Evolutionary conservation across 2,329 filamentous ascomycete species (phyloP).

Genomic region (Rutstroemia sp.): DNA sequence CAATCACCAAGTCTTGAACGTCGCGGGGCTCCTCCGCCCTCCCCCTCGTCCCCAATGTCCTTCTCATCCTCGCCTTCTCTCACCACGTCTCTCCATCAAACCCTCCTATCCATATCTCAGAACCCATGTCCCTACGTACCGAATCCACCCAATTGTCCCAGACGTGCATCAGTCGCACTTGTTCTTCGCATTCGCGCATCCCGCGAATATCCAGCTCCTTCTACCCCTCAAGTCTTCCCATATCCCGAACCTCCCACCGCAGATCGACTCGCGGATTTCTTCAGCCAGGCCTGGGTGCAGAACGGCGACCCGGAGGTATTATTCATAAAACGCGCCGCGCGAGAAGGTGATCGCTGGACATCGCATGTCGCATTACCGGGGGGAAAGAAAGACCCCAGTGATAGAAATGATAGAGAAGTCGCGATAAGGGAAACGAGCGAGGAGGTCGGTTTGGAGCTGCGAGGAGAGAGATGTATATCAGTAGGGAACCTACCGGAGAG

Average conservation of each 20-base stretch:
- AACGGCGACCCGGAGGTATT: slow-evolving; percentile 60
- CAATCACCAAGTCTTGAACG: background rate
- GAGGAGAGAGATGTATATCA: slow-evolving; percentile 35
- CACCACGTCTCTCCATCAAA: slow-evolving; percentile 22
- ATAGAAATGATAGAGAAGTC: slow-evolving; percentile 53
- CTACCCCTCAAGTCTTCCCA: slow-evolving; percentile 10
- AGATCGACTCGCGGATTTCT: slow-evolving; percentile 42
- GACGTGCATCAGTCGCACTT: slow-evolving; percentile 56
- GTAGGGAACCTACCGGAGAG: slow-evolving; percentile 59
- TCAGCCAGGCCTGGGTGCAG: slow-evolving; percentile 56
- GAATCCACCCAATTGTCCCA: slow-evolving; percentile 33
- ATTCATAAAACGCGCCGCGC: slow-evolving; percentile 61
- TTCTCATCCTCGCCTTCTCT: slow-evolving; percentile 8
- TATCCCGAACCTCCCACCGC: slow-evolving; percentile 21
- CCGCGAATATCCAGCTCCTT: slow-evolving; percentile 44
- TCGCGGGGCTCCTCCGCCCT: background rate
- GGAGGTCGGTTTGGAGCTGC: slow-evolving; percentile 58
- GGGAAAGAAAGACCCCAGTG: slow-evolving; percentile 57
- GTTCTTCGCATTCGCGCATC: slow-evolving; percentile 55
- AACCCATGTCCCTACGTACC: slow-evolving; percentile 41
- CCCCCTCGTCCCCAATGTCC: slow-evolving; percentile 4
- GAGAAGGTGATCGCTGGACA: slow-evolving; percentile 61
- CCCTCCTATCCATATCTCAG: slow-evolving; percentile 30
- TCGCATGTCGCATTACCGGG: slow-evolving; percentile 62
- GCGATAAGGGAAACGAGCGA: slow-evolving; percentile 58